These are phyloP conservation scores for Bruguiera hainesii DNA, from an alignment of 441 rosid genomes.

Conservation along the genomic window DNA sequence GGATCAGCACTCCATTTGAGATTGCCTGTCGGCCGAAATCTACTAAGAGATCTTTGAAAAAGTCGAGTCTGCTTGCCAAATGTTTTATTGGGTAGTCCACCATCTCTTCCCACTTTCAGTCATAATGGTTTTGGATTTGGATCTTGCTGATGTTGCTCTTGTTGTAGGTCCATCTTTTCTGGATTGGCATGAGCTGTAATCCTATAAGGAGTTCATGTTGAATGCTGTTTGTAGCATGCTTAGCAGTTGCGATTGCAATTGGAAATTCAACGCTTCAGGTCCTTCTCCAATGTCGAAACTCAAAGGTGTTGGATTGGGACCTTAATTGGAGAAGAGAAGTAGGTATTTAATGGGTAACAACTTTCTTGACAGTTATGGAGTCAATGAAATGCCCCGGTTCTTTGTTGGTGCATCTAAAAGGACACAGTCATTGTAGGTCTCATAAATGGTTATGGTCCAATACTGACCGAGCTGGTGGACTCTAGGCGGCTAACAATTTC, in stretches of 20 bases:
- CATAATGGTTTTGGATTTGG: no score
- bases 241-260: neutral
- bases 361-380: neutral
- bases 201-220: neutral
- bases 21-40: neutral
- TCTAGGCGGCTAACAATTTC: no score
- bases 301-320: neutral
- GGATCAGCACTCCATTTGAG: neutral
- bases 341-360: neutral
- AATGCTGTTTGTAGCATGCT: neutral
- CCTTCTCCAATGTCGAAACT: neutral
- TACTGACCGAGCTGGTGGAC: neutral
- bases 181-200: neutral
- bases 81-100: no score
- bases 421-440: neutral
- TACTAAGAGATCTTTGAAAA: no score
- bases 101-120: no score
- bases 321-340: neutral
- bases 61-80: no score
- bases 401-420: no score
- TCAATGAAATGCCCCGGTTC: neutral
- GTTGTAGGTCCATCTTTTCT: neutral
- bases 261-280: neutral
- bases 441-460: constrained; percentile 1
- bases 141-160: neutral